These are phyloP conservation scores for Pseudonectria buxi DNA, from an alignment of 2,329 filamentous ascomycete genomes.

Conservation along the genomic window DNA sequence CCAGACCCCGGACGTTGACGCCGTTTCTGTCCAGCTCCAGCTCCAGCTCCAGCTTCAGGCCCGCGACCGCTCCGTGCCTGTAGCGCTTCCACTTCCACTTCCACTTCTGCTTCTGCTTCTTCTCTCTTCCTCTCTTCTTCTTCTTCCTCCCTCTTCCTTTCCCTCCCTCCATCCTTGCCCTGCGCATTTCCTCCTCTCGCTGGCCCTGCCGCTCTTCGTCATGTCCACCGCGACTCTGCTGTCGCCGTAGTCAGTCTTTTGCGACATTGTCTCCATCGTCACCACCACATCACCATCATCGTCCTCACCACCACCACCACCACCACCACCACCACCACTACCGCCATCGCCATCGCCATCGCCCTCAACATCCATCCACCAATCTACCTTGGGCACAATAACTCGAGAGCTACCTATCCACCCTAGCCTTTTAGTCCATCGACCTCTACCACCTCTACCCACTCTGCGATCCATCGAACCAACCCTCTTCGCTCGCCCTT, in stretches of 20 bases:
- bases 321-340: background rate
- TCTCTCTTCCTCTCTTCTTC: conserved; percentile 5
- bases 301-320: background rate
- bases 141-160: conserved; percentile 10
- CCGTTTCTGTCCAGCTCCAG: no score
- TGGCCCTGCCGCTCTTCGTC: conserved; percentile 5
- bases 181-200: conserved; percentile 6
- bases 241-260: conserved; percentile 9
- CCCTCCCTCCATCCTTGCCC: conserved; percentile 4
- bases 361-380: no score
- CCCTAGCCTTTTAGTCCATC: no score
- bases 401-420: no score
- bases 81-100: conserved; percentile 14
- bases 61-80: conserved; percentile 4
- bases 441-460: no score
- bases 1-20: no score
- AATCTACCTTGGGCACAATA: no score
- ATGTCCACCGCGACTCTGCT: conserved; percentile 21
- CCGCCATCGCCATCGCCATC: no score
- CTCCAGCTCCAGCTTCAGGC: conserved; percentile 9
- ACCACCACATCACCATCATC: background rate
- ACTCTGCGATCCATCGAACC: no score
- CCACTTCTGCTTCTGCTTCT: conserved; percentile 10
- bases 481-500: no score
- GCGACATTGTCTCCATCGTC: background rate